These are phyloP conservation scores for Leccinum incarnatum DNA, from an alignment of 768 basidiomycete species.

Conservation along the genomic window DNA sequence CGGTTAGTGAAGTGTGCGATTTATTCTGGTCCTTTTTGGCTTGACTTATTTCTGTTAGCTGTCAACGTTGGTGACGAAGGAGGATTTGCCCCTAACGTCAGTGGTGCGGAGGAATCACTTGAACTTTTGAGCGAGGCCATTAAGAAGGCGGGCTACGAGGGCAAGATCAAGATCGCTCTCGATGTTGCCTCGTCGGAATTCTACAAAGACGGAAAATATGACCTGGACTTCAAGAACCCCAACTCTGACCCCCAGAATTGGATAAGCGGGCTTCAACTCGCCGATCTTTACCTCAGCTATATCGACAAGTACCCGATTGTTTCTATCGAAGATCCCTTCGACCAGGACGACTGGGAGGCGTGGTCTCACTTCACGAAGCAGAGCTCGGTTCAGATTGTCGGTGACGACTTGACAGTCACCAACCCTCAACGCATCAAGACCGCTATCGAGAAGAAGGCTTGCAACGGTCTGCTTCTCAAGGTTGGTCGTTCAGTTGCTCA, in stretches of 20 bases:
- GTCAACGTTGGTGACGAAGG: conserved; percentile 99
- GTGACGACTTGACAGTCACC: conserved; percentile 97
- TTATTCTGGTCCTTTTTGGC: background rate
- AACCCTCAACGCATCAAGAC: conserved; percentile 97
- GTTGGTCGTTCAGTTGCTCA: conserved; percentile 25
- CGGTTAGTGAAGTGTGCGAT: conserved; percentile 48
- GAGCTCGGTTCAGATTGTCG: conserved; percentile 85
- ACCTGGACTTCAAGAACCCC: conserved; percentile 99
- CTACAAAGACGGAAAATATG: conserved; percentile 99
- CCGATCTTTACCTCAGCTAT: conserved; percentile 84
- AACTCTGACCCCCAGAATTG: conserved; percentile 97
- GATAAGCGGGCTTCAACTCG: conserved; percentile 91
- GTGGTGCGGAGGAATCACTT: conserved; percentile 94
- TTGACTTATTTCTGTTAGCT: conserved; percentile 46
- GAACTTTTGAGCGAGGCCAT: conserved; percentile 95
- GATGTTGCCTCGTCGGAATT: conserved; percentile 99
- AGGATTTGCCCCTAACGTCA: conserved; percentile 98
- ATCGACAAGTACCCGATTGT: conserved; percentile 94
- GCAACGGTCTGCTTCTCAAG: conserved; percentile 98
- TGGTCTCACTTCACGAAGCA: conserved; percentile 89
- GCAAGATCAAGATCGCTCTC: conserved; percentile 97
- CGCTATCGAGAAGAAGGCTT: conserved; percentile 99
- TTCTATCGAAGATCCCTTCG: conserved; percentile 97
- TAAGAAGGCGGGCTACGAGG: conserved; percentile 96
- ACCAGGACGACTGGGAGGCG: conserved; percentile 99